Base-by-base conservation (phyloP, 768 basidiomycete species). In the Leccinum rimulosum region DNA sequence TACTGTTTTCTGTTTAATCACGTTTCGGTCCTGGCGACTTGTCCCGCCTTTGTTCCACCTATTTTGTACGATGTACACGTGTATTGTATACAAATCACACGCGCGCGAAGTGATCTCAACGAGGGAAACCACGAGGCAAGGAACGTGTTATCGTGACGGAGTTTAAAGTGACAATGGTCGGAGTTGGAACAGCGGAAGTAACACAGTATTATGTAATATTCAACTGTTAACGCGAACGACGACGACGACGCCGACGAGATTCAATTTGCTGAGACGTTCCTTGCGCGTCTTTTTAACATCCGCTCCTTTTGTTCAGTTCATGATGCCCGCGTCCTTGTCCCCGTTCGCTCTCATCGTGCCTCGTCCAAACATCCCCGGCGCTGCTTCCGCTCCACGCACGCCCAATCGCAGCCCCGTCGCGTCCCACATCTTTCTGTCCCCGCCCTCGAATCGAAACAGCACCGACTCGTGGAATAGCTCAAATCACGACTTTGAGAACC, bases 381-480 rank as follows among this genome's bases (percentile, higher is more conserved):
- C 79, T 9, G 68, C 75, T 10, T 68, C 76, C 10, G 76, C 82
- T 0, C 85, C 84, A 0, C 84, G 79, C 55, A 89, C 91, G 0
- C 91, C 87, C 0, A 76, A 77, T 48, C 78, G 78, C 62, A 84
- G 85, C 4, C 84, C 86, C 31, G 69, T 70, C 62, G 79, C 80
- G 54, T 79, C 83, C 3, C 78, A 84, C 57, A 73, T 85, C 57
- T 72, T 87, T 60, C 80, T 85, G 57, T 69, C 79, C 4, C 70
- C 73, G 0, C 72, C 73, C 0, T 66, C 79, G 22, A 58, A 75
- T 59, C 60, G 90, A 63, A 87, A 86, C 72, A 91, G 89, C 72
- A 85, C 86, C 1, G 88, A 91, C 72, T 91, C 89, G 71, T 91
- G 90, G 90, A 89, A 87, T 72, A 89, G 88, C 66, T 92, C 91